phyloP scores from a whole-genome alignment of 306 rosid species.

The Psophocarpus tetragonolobus region DNA sequence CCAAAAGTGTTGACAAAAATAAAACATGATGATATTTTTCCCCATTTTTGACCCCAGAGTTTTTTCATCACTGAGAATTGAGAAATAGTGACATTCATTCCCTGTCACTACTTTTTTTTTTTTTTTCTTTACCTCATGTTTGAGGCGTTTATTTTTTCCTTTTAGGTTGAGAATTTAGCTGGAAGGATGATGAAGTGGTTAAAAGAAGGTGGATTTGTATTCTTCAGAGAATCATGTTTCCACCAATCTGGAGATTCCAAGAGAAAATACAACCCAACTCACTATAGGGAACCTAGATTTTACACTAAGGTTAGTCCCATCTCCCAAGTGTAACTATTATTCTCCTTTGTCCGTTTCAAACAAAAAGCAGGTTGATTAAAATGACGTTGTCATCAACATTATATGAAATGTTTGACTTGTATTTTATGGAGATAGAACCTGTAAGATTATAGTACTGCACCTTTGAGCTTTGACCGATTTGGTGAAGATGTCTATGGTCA shows the following conservation, averaged over 20 bases:
- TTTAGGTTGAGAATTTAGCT: constrained; percentile 71
- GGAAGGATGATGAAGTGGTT: constrained; percentile 88
- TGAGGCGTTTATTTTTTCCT: neutral
- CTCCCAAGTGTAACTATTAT: neutral
- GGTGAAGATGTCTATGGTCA: neutral
- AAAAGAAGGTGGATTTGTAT: constrained; percentile 79
- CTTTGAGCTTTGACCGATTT: too few relatives aligned
- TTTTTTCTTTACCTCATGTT: neutral
- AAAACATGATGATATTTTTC: neutral
- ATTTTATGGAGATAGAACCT: neutral
- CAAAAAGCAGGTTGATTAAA: neutral
- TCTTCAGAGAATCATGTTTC: constrained; percentile 95
- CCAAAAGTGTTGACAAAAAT: neutral
- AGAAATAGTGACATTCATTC: constrained; percentile 5
- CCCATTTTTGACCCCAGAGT: neutral
- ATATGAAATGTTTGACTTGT: neutral
- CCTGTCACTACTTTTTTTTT: neutral
- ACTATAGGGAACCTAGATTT: constrained; percentile 90
- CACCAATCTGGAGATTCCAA: constrained; percentile 95
- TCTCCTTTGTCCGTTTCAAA: neutral
- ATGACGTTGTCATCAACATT: neutral
- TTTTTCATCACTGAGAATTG: neutral
- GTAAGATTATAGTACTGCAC: neutral
- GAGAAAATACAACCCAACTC: constrained; percentile 93
- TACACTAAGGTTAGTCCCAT: constrained; percentile 74